Conservation (phyloP, 495 filamentous ascomycete genomes). For the Penicillium canariense region DNA sequence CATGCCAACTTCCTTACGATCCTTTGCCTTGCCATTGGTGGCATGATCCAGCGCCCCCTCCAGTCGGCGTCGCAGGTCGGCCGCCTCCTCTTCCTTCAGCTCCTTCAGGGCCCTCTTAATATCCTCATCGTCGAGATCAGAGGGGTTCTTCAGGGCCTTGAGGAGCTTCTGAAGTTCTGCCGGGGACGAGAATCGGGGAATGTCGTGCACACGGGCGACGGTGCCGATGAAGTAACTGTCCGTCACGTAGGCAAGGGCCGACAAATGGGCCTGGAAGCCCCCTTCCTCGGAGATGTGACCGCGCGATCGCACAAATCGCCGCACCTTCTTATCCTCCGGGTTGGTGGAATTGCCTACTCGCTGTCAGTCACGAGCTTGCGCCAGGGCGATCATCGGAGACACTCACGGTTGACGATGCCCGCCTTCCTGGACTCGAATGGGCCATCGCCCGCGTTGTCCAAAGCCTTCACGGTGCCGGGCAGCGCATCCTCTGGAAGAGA, state of each 20-base stretch:
- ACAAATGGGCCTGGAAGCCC: constrained; percentile 75
- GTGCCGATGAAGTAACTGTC: constrained; percentile 93
- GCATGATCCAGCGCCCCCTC: constrained; percentile 36
- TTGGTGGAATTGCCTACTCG: constrained; percentile 36
- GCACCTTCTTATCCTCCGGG: constrained; percentile 64
- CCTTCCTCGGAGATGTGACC: constrained; percentile 69
- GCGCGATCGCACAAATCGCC: constrained; percentile 76
- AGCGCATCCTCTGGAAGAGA: constrained; percentile 24
- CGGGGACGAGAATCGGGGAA: constrained; percentile 58
- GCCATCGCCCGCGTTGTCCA: constrained; percentile 34
- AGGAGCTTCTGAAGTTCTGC: constrained; percentile 37
- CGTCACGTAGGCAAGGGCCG: constrained; percentile 86
- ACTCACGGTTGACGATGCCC: constrained; percentile 46
- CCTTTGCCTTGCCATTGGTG: constrained; percentile 17
- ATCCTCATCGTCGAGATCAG: constrained; percentile 45
- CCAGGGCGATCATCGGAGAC: background rate
- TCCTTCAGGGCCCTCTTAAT: constrained; percentile 41
- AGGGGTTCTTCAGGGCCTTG: constrained; percentile 46
- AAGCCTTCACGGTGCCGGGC: constrained; percentile 22
- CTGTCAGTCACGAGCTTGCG: background rate
- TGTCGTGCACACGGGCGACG: constrained; percentile 70
- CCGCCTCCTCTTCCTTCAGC: constrained; percentile 43
- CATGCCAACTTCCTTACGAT: constrained; percentile 69
- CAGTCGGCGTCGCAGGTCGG: constrained; percentile 37
- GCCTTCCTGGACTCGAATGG: constrained; percentile 44